These are phyloP conservation scores for Pythium folliculosum DNA, from an alignment of 352 stramenopile genomes.

Conservation along the genomic window DNA sequence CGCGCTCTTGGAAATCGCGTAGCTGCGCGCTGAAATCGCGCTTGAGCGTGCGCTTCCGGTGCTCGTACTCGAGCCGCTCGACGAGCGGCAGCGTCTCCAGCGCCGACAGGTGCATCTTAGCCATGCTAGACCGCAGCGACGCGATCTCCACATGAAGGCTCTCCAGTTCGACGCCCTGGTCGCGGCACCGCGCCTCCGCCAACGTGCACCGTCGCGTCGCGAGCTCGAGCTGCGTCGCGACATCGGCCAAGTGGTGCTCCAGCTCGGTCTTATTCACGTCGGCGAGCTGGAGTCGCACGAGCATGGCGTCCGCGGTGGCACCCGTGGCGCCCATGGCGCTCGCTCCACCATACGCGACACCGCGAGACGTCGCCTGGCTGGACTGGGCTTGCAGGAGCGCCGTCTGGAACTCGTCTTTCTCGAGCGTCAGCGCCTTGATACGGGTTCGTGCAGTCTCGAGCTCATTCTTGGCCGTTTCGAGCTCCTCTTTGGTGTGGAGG, in stretches of 20 bases:
- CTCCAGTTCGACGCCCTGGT: constrained; percentile 27
- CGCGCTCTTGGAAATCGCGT: constrained; percentile 66
- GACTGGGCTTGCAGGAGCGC: constrained; percentile 22
- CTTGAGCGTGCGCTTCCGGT: constrained; percentile 66
- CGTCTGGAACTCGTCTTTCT: constrained; percentile 30
- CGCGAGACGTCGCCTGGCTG: not conserved
- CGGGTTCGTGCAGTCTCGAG: constrained; percentile 12
- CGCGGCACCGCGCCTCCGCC: constrained; percentile 21
- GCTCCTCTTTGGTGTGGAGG: constrained; percentile 17
- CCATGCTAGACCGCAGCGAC: constrained; percentile 30
- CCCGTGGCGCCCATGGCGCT: not conserved
- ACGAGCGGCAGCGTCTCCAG: constrained; percentile 31
- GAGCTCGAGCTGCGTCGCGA: constrained; percentile 39
- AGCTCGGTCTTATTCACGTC: constrained; percentile 46
- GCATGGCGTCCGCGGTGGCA: constrained; percentile 41
- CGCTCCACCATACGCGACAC: not conserved
- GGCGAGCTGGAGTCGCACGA: constrained; percentile 55
- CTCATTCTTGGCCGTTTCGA: constrained; percentile 20
- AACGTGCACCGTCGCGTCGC: constrained; percentile 32
- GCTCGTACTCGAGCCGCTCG: constrained; percentile 54
- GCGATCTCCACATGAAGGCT: constrained; percentile 35
- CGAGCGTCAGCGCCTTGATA: constrained; percentile 29
- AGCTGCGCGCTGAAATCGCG: constrained; percentile 66
- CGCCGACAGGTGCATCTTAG: constrained; percentile 37
- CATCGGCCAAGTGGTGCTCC: constrained; percentile 39